Conservation (phyloP, 306 rosid genomes). For the Begonia peltatifolia region DNA sequence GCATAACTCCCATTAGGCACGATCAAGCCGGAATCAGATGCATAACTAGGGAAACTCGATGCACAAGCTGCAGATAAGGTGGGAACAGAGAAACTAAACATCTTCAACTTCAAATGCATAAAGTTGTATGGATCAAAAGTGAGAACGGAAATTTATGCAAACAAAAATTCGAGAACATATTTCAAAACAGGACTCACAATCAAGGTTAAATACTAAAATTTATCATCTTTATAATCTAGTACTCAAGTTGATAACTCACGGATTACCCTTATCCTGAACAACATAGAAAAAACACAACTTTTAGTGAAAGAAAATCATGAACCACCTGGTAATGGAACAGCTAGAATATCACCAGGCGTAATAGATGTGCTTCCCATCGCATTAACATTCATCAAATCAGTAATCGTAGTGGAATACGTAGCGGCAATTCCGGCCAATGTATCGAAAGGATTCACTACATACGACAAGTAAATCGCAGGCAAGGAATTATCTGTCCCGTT, state of each 20-base stretch:
- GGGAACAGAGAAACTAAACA: slow-evolving; percentile 2
- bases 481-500: slow-evolving; percentile 82
- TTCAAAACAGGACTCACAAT: too few species aligned
- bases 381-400: slow-evolving; percentile 97
- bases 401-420: slow-evolving; percentile 61
- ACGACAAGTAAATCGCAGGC: slow-evolving; percentile 84
- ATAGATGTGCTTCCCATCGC: slow-evolving; percentile 78
- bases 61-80: slow-evolving; percentile 56
- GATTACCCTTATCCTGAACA: too few species aligned
- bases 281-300: too few species aligned
- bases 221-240: background rate
- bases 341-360: slow-evolving; percentile 60
- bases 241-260: too few species aligned
- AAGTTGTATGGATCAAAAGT: too few species aligned
- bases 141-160: too few species aligned
- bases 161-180: too few species aligned
- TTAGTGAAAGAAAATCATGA: background rate
- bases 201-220: too few species aligned
- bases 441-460: slow-evolving; percentile 64
- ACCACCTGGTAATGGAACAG: slow-evolving; percentile 78
- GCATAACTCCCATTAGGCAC: slow-evolving; percentile 96
- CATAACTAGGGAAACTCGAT: slow-evolving; percentile 52
- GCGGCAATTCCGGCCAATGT: slow-evolving; percentile 53
- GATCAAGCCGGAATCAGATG: slow-evolving; percentile 69
- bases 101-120: background rate